phyloP scores from a whole-genome alignment of 495 filamentous ascomycete species.

The Pyrenopolyporus hunteri region DNA sequence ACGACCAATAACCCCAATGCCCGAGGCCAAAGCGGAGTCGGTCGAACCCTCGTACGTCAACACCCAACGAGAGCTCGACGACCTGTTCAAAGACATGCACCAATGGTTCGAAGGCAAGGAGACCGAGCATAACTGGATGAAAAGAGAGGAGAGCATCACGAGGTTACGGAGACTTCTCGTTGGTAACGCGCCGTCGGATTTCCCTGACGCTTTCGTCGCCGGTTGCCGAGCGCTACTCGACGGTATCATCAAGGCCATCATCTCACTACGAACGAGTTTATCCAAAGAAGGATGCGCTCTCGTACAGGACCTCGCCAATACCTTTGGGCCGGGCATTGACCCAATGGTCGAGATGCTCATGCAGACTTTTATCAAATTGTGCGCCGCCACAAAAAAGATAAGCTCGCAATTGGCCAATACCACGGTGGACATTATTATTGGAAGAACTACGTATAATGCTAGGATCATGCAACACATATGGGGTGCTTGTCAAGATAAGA shows the following conservation, averaged over 20 bases:
- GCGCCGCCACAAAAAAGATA: conserved; percentile 87
- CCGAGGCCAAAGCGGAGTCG: conserved; percentile 65
- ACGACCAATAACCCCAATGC: conserved; percentile 57
- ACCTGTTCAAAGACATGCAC: conserved; percentile 79
- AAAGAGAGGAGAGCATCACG: conserved; percentile 76
- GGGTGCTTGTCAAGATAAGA: conserved; percentile 85
- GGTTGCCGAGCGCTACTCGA: conserved; percentile 78
- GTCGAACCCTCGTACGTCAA: conserved; percentile 83
- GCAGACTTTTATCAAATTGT: conserved; percentile 87
- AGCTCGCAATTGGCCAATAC: conserved; percentile 76
- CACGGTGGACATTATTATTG: conserved; percentile 76
- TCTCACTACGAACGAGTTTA: conserved; percentile 86
- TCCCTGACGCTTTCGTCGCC: conserved; percentile 67
- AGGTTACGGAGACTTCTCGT: conserved; percentile 77
- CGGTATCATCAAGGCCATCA: conserved; percentile 86
- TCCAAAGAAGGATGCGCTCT: conserved; percentile 83
- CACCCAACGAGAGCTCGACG: conserved; percentile 81
- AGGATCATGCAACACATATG: conserved; percentile 85
- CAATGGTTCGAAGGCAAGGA: conserved; percentile 86
- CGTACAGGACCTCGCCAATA: conserved; percentile 82
- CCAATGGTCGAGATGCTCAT: conserved; percentile 89
- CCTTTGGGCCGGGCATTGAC: conserved; percentile 78
- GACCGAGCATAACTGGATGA: conserved; percentile 87
- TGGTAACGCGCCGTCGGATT: conserved; percentile 85
- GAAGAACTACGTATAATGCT: conserved; percentile 74